Base-by-base conservation (phyloP, 1,139 yeast genomes). In the Magnusiomyces clavatus region DNA sequence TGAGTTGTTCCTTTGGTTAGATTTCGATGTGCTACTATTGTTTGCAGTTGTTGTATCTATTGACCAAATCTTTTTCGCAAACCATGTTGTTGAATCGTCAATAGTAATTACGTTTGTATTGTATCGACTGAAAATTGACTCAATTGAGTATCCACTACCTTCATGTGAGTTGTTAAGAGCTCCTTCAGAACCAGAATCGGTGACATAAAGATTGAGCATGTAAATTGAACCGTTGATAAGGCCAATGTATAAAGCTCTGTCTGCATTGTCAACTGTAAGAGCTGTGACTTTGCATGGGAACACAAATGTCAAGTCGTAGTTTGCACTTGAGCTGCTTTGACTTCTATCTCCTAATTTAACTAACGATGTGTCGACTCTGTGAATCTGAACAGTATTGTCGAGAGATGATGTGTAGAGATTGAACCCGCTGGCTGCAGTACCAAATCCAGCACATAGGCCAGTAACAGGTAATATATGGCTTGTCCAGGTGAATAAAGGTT, bases 391-490 rank as follows among this genome's bases (percentile, higher is more conserved):
- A 0, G 97, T 89, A 42, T 81, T 76, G 65, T 92, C 97, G 47
- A 72, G 70, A 0, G 97, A 87, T 1, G 78, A 79, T 0, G 96
- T 79, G 63, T 78, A 83, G 31, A 90, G 66, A 12, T 38, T 37
- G 16, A 46, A 14, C 3, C 48, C 43, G 13, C 31, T 12, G 3
- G 43, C 14, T n/a, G 82, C 65, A 58, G 87, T 94, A 8, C 86
- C 87, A 29, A 71, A 68, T 11, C 81, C 77, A 17, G 84, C 58
- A 6, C 62, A 58, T 31, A 88, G 64, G 55, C 81, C 92, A 0
- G 90, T 80, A 5, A 92, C 76, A 0, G 89, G 80, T 51, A 88
- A 74, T 0, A 94, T 78, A 64, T 92, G 95, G 59, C 86, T 90
- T 6, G 86, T 79, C 58, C 88, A 73, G 2, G 82, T 71, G 51